Percentiles rank a stretch among this genome's conserved stretches.
phyloP scores from a whole-genome alignment of 139 green algal species.

The Nannochloris sp. region DNA sequence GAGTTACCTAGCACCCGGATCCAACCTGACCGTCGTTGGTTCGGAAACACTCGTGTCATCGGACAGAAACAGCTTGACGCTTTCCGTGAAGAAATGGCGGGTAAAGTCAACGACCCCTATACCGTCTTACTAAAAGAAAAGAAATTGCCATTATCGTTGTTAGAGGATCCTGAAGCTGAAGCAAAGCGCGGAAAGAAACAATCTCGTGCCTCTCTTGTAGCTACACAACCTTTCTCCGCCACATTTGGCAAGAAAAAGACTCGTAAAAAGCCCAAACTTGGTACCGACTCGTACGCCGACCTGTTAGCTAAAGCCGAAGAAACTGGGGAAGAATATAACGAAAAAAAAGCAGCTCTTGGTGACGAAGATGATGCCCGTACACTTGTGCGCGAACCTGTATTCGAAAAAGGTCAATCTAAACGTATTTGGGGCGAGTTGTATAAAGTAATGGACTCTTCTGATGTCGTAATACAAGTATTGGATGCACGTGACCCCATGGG shows the following conservation, averaged over 20 bases:
- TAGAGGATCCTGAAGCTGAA: conserved; percentile 72
- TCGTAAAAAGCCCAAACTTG: conserved; percentile 82
- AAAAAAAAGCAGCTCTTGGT: conserved; percentile 5
- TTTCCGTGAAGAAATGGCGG: conserved; percentile 91
- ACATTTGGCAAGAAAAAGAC: conserved; percentile 75
- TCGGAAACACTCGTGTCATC: conserved; percentile 96
- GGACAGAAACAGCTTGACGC: conserved; percentile 93
- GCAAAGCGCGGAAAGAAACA: not conserved
- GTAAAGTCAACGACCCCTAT: conserved; percentile 86
- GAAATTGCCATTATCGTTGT: conserved; percentile 88
- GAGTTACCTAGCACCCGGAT: conserved; percentile 94
- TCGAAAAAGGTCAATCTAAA: conserved; percentile 92
- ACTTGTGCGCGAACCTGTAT: conserved; percentile 50
- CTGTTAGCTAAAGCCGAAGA: conserved; percentile 36
- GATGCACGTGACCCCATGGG: conserved; percentile 93
- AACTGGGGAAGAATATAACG: not conserved
- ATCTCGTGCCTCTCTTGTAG: conserved; percentile 60
- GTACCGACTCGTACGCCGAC: conserved; percentile 52
- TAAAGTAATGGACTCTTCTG: conserved; percentile 69
- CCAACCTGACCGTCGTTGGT: conserved; percentile 91
- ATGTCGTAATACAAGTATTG: conserved; percentile 68
- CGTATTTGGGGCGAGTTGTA: conserved; percentile 99
- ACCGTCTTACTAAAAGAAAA: conserved; percentile 90
- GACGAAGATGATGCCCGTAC: conserved; percentile 14
- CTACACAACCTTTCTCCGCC: conserved; percentile 72